Evolutionary conservation across 179 eudicot genomes (phyloP).

Genomic region (Actinidia polygama): DNA sequence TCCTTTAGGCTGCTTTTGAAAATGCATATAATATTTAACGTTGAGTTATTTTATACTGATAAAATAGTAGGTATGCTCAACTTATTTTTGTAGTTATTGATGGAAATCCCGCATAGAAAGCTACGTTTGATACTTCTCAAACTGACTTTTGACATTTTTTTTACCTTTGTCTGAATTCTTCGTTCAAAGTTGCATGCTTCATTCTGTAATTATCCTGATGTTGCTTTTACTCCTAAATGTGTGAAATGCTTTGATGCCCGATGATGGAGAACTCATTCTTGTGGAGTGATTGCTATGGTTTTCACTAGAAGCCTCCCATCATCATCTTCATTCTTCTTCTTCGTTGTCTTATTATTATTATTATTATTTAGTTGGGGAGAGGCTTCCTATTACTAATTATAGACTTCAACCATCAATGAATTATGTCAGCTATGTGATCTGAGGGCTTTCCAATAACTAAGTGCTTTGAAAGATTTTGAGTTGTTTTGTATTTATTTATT

Average conservation of each 20-base stretch:
- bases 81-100: background rate
- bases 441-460: background rate
- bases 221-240: background rate
- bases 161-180: background rate
- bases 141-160: background rate
- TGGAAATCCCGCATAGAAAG: background rate
- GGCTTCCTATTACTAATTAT: background rate
- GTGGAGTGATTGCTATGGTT: background rate
- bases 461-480: too few species aligned
- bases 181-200: background rate
- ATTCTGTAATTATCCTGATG: too few species aligned
- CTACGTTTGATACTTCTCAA: background rate
- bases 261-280: constrained; percentile 11
- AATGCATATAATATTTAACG: too few species aligned
- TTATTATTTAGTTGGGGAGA: background rate
- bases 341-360: background rate
- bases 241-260: background rate
- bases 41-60: too few species aligned
- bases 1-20: too few species aligned
- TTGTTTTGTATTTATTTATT: too few species aligned
- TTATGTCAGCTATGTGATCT: constrained; percentile 13
- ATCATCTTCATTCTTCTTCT: background rate
- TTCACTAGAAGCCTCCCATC: background rate
- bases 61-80: too few species aligned
- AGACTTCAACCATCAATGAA: background rate